These are phyloP conservation scores for Sordariomycetes sp. DNA, from an alignment of 2,329 filamentous ascomycete species.

Conservation along the genomic window DNA sequence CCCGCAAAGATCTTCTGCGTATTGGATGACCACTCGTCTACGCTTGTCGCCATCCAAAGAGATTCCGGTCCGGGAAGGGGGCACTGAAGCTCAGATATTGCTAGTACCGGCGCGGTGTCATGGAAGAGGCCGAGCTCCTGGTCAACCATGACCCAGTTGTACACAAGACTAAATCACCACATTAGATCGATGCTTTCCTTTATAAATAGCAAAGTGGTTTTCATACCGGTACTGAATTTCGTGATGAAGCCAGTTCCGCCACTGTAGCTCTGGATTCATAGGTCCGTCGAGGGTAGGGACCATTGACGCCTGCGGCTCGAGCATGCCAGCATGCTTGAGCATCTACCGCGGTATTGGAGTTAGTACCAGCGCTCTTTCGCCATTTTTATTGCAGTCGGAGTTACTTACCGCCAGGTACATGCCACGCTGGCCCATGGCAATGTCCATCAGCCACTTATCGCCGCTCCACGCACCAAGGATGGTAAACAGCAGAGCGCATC, in stretches of 20 bases:
- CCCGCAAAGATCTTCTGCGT: slow-evolving; percentile 47
- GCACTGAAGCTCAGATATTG: slow-evolving; percentile 50
- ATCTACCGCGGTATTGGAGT: slow-evolving; percentile 28
- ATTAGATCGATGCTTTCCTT: not conserved
- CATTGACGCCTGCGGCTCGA: slow-evolving; percentile 36
- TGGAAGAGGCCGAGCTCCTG: slow-evolving; percentile 58
- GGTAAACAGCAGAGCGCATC: slow-evolving; percentile 54
- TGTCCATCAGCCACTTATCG: slow-evolving; percentile 68
- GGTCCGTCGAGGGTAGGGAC: slow-evolving; percentile 28
- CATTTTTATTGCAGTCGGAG: not conserved
- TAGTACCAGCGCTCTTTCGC: not conserved
- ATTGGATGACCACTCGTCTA: slow-evolving; percentile 43
- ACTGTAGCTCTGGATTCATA: slow-evolving; percentile 33
- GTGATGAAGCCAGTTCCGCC: slow-evolving; percentile 51
- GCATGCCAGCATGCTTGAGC: slow-evolving; percentile 55
- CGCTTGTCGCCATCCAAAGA: slow-evolving; percentile 47
- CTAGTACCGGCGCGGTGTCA: slow-evolving; percentile 47
- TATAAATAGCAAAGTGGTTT: not conserved
- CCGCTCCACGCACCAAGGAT: slow-evolving; percentile 60
- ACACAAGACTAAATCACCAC: slow-evolving; percentile 46
- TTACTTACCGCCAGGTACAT: slow-evolving; percentile 54
- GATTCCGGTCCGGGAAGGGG: slow-evolving; percentile 49
- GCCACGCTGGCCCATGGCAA: slow-evolving; percentile 58
- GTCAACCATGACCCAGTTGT: slow-evolving; percentile 64
- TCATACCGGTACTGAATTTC: slow-evolving; percentile 49